A percentile compares a stretch with the other conserved stretches of the same genome.
These are phyloP conservation scores for Rhinocladiella similis DNA, from an alignment of 2,329 filamentous ascomycete species.

Conservation along the genomic window DNA sequence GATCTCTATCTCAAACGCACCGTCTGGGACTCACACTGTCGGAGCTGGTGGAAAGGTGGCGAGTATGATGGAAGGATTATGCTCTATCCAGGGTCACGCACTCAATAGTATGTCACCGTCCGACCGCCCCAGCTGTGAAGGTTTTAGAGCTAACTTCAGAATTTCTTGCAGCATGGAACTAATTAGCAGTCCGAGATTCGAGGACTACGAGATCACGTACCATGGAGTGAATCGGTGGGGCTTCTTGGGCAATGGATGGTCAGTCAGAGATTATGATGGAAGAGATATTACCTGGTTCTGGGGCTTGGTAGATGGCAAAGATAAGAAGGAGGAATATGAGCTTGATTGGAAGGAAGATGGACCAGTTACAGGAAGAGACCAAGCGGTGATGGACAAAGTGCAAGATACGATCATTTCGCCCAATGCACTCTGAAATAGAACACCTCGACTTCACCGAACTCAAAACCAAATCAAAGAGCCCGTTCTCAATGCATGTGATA, in stretches of 20 bases:
- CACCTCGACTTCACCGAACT: too few relatives aligned
- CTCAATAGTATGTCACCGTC: slow-evolving; percentile 40
- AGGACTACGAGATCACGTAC: slow-evolving; percentile 43
- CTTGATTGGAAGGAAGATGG: too few relatives aligned
- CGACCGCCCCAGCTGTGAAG: slow-evolving; percentile 33
- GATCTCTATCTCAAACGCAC: slow-evolving; percentile 39
- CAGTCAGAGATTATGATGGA: slow-evolving; percentile 44
- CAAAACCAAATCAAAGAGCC: too few relatives aligned
- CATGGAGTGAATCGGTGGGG: slow-evolving; percentile 40
- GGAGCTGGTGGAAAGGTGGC: slow-evolving; percentile 5
- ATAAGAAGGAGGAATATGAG: not conserved
- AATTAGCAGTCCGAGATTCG: slow-evolving; percentile 34
- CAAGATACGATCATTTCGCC: too few relatives aligned
- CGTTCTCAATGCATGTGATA: too few relatives aligned
- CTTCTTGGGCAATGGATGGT: slow-evolving; percentile 45
- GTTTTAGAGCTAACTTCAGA: too few relatives aligned
- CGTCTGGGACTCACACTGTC: not conserved
- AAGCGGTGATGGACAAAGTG: too few relatives aligned
- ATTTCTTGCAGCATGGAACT: slow-evolving; percentile 22
- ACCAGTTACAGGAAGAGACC: too few relatives aligned
- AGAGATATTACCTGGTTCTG: slow-evolving; percentile 49
- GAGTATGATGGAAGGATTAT: slow-evolving; percentile 31
- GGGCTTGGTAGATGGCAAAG: slow-evolving; percentile 36
- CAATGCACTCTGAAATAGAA: too few relatives aligned
- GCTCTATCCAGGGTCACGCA: slow-evolving; percentile 40